Conservation (phyloP, 78 protist genomes). For the Cyanophora paradoxa region DNA sequence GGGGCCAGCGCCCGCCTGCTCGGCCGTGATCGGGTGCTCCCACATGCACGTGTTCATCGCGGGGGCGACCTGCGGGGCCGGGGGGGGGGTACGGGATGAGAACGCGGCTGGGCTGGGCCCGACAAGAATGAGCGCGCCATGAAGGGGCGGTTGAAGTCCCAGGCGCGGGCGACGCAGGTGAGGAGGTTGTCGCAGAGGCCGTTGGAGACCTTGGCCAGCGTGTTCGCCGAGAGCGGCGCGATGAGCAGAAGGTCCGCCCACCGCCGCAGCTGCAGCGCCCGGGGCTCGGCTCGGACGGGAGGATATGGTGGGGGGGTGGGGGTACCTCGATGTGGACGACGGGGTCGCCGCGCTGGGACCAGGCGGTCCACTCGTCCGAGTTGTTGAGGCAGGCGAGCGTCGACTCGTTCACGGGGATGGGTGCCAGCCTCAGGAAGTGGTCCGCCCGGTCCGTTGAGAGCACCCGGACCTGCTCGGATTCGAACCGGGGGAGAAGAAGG, state of each 20-base stretch:
- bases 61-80: constrained; percentile 71
- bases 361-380: constrained; percentile 62
- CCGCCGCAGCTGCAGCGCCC: constrained; percentile 33
- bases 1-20: constrained; percentile 30
- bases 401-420: too few species aligned
- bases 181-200: constrained; percentile 82
- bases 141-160: constrained; percentile 67
- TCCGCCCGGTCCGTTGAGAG: neutral
- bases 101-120: too few species aligned
- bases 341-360: constrained; percentile 41
- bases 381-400: too few species aligned
- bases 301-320: neutral
- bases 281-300: neutral
- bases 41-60: constrained; percentile 93
- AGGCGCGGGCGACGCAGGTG: constrained; percentile 67
- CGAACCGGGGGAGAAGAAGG: neutral
- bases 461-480: neutral
- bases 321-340: constrained; percentile 61
- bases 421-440: too few species aligned
- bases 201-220: constrained; percentile 71
- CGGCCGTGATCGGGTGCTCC: constrained; percentile 71
- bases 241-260: constrained; percentile 81
- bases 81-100: too few species aligned
- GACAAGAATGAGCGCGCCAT: too few species aligned
- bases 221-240: constrained; percentile 88